These are phyloP conservation scores for Ganoderma multipileum DNA, from an alignment of 1,284 basidiomycete species.

Conservation along the genomic window DNA sequence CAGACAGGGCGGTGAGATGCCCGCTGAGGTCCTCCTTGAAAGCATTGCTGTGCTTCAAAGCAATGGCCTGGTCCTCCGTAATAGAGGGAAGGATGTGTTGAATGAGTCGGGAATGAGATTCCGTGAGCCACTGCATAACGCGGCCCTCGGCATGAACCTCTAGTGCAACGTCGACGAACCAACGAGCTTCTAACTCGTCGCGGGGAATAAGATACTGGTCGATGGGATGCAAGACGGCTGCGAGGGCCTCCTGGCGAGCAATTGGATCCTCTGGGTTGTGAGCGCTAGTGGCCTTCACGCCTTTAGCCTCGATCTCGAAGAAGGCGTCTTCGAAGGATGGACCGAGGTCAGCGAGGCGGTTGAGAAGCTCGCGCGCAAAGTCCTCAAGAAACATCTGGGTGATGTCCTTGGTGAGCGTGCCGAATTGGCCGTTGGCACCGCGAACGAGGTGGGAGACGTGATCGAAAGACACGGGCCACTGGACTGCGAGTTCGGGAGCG, in stretches of 20 bases:
- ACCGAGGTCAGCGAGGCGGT: neutral
- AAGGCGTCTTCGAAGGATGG: neutral
- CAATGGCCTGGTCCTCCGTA: neutral
- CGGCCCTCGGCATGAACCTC: neutral
- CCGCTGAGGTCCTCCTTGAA: neutral
- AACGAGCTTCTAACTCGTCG: neutral
- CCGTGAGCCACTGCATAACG: neutral
- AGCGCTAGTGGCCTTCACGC: neutral
- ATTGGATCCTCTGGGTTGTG: neutral
- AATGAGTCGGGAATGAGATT: neutral
- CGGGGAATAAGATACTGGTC: neutral
- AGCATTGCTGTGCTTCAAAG: neutral
- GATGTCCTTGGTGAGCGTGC: neutral
- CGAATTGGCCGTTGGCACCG: neutral
- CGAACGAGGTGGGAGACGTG: neutral
- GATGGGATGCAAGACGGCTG: neutral
- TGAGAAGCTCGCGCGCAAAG: neutral
- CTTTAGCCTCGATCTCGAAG: neutral
- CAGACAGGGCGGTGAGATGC: neutral
- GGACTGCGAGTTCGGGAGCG: neutral
- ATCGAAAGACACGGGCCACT: neutral
- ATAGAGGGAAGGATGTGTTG: neutral
- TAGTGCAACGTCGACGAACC: conserved; percentile 2
- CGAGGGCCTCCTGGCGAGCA: neutral
- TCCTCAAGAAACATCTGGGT: neutral